These are phyloP conservation scores for Rhypophila decipiens DNA, from an alignment of 495 filamentous ascomycete species.

Conservation along the genomic window DNA sequence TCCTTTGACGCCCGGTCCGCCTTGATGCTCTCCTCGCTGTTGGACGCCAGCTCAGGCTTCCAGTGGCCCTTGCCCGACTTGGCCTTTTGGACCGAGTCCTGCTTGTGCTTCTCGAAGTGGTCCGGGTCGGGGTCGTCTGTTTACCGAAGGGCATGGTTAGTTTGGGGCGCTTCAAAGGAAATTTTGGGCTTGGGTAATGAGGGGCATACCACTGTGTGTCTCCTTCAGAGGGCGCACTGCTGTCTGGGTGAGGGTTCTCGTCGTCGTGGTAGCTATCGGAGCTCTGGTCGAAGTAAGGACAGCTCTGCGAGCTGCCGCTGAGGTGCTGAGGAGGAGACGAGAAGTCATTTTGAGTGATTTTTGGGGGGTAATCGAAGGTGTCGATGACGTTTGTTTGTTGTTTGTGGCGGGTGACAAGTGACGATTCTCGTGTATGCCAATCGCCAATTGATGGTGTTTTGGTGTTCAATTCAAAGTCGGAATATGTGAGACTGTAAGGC, in stretches of 20 bases:
- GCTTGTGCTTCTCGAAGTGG: constrained; percentile 64
- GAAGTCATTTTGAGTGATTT: constrained; percentile 3
- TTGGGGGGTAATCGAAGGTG: too few relatives aligned
- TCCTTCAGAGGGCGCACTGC: constrained; percentile 13
- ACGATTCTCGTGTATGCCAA: background rate
- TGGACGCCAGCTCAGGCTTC: constrained; percentile 71
- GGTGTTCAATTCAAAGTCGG: too few relatives aligned
- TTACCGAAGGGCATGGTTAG: background rate
- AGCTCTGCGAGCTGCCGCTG: background rate
- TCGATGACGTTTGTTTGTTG: too few relatives aligned
- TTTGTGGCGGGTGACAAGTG: background rate
- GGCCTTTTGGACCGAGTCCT: constrained; percentile 60
- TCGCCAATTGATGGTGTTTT: too few relatives aligned
- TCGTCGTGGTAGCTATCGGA: background rate
- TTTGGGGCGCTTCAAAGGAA: background rate
- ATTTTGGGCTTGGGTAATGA: background rate
- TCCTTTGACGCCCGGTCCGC: constrained; percentile 39
- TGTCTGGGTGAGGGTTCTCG: constrained; percentile 6
- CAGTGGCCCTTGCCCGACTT: constrained; percentile 74
- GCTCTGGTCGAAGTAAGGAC: background rate
- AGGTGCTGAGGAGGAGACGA: background rate
- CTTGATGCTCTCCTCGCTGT: constrained; percentile 73
- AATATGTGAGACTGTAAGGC: too few relatives aligned
- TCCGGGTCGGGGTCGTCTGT: constrained; percentile 22
- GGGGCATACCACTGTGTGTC: constrained; percentile 11